Evolutionary conservation across 2,329 filamentous ascomycete species (phyloP).

Genomic region (Cladorrhinum sp.): DNA sequence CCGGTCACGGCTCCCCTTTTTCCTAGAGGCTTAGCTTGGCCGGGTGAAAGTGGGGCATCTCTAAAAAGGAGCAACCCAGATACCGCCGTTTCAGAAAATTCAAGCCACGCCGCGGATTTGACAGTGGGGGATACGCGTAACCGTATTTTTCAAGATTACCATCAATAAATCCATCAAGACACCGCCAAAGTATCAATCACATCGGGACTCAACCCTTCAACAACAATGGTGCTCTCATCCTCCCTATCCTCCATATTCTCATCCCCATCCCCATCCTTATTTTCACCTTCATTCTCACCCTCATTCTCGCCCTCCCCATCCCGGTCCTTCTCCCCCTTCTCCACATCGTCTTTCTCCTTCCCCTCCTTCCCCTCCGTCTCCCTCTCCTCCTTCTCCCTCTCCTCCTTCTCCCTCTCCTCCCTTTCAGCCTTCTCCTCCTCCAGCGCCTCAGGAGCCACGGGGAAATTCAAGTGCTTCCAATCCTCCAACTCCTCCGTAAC

Average conservation of each 20-base stretch:
- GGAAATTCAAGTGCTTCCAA: conserved; percentile 82
- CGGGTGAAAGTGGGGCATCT: conserved; percentile 5
- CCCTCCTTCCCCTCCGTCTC: conserved; percentile 20
- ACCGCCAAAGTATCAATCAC: background rate
- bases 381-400: conserved; percentile 16
- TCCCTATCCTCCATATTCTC: conserved; percentile 31
- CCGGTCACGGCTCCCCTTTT: conserved; percentile 22
- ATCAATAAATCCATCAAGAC: background rate
- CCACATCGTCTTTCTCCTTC: conserved; percentile 27
- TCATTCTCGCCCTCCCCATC: conserved; percentile 12
- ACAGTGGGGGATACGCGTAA: background rate
- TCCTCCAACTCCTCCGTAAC: conserved; percentile 95
- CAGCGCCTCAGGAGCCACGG: conserved; percentile 40
- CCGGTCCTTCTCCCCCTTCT: conserved; percentile 12
- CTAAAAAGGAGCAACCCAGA: background rate
- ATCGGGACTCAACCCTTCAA: conserved; percentile 14
- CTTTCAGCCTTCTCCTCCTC: conserved; percentile 32
- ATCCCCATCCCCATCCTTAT: conserved; percentile 18
- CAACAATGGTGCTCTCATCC: conserved; percentile 7
- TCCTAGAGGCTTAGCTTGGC: conserved; percentile 9
- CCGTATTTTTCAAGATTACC: background rate
- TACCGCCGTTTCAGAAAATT: conserved; percentile 4
- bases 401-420: conserved; percentile 27
- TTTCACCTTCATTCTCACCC: conserved; percentile 17
- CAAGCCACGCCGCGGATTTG: background rate